Base-by-base conservation (phyloP, 345 rosid genomes). In the Draba incana region DNA sequence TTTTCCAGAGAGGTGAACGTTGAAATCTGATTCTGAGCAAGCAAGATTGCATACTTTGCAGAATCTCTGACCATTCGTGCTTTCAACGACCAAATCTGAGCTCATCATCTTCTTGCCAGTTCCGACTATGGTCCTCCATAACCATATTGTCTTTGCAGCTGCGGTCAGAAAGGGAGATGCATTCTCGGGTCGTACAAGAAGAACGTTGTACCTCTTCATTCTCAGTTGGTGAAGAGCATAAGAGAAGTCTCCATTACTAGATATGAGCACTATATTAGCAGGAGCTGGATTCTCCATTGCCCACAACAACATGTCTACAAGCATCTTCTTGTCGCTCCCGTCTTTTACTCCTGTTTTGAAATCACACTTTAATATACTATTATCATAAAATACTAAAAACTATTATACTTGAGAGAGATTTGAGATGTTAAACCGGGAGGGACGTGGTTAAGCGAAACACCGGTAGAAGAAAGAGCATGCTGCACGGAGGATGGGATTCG, bases 241-340 rank as follows among this genome's bases (percentile, higher is more conserved):
- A 0, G 96, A 84, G 53, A 83, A 91, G 72, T 88, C 96, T 43
- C 90, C 79, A 68, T 91, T 96, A 6, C 96, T 92, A 1, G 96
- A 88, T 24, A 91, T 87, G 23, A 92, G 75, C 78, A 88, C 70
- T 71, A 84, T 76, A 65, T 85, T 88, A 10, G 87, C 84, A 8
- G 95, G 97, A 28, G 95, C 92, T 10, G 84, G 82, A 55, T 88
- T 90, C 48, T 90, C 88, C 58, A 86, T 88, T 3, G 97, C 88
- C 92, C 97, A 88, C 47, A 90, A 83, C 65, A 90, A 66, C 94
- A 88, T 84, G 57, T 90, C 94, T 10, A 86, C 97, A 4, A 87
- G 62, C 62, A 90, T 90, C 77, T 83, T 90, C 83, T 87, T 90
- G 77, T 90, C 97, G 41, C 97, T 90, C 1, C 90, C 94, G 68